Conservation (phyloP, 805 yeast species). For the Wickerhamiella lipophila region DNA sequence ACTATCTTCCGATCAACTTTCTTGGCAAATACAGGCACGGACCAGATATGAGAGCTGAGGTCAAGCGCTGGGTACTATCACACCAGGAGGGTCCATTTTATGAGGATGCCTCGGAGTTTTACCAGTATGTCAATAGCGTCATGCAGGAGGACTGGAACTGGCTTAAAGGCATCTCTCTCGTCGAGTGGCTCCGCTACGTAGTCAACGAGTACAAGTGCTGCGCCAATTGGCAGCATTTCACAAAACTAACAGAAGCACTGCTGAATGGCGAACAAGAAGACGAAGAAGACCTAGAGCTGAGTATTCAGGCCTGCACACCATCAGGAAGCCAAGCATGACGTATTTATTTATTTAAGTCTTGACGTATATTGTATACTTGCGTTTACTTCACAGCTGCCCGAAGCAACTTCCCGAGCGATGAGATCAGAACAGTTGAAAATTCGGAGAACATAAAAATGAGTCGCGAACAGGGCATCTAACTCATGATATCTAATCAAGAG, state of each 20-base stretch:
- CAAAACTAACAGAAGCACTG: background rate
- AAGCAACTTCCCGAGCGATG: no score
- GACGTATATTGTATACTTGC: no score
- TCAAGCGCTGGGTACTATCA: slow-evolving; percentile 30
- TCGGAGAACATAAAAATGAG: no score
- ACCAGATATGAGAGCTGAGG: slow-evolving; percentile 28
- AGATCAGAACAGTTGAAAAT: no score
- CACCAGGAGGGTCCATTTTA: slow-evolving; percentile 29
- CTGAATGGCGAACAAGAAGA: background rate
- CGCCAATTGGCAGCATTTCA: background rate
- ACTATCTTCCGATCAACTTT: background rate
- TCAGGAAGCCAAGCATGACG: background rate
- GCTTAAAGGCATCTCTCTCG: slow-evolving; percentile 18
- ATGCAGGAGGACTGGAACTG: slow-evolving; percentile 24
- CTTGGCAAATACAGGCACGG: slow-evolving; percentile 17
- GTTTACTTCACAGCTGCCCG: no score
- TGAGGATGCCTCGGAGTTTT: slow-evolving; percentile 32
- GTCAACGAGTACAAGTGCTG: background rate
- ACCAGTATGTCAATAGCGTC: slow-evolving; percentile 27
- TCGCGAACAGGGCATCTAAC: no score
- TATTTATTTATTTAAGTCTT: background rate
- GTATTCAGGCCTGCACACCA: background rate
- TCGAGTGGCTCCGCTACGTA: slow-evolving; percentile 17
- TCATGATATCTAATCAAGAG: background rate
- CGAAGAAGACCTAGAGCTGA: background rate